Conservation (phyloP, 306 rosid species). For the Quillaja saponaria region DNA sequence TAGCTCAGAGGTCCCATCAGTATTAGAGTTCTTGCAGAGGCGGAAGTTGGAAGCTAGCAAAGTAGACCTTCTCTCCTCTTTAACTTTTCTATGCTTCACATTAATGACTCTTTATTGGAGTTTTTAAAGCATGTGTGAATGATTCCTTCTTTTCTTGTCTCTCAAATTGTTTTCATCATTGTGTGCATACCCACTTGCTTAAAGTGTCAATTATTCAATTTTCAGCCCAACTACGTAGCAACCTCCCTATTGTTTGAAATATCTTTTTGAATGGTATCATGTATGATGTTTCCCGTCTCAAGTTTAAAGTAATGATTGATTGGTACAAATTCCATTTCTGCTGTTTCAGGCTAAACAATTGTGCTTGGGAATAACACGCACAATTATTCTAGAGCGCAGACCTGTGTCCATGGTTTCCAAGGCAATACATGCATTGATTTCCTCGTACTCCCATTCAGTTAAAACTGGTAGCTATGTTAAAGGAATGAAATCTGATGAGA, state of each 20-base stretch:
- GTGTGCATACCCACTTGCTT: too few relatives aligned
- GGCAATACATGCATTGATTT: conserved; percentile 77
- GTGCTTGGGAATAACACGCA: conserved; percentile 70
- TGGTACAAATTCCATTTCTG: background rate
- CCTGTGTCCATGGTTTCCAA: conserved; percentile 73
- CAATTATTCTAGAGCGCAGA: conserved; percentile 78
- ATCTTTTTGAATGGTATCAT: too few relatives aligned
- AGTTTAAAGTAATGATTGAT: too few relatives aligned
- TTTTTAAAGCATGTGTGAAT: too few relatives aligned
- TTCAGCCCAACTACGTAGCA: too few relatives aligned
- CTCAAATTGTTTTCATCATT: too few relatives aligned
- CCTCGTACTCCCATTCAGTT: conserved; percentile 65
- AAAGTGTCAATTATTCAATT: too few relatives aligned
- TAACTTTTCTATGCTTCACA: conserved; percentile 14
- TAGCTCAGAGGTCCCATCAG: conserved; percentile 91
- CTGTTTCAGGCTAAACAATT: conserved; percentile 84
- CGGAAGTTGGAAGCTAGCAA: conserved; percentile 79
- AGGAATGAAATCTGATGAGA: conserved; percentile 62
- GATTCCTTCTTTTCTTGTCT: too few relatives aligned
- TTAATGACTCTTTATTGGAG: conserved; percentile 23
- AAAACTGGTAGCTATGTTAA: conserved; percentile 58
- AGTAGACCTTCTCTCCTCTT: conserved; percentile 45
- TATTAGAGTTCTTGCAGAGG: conserved; percentile 93
- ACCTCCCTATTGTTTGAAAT: too few relatives aligned
- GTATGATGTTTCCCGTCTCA: too few relatives aligned